Evolutionary conservation across 164 flowering plant genomes (phyloP).

Genomic region (Magnolia changhungtana): DNA sequence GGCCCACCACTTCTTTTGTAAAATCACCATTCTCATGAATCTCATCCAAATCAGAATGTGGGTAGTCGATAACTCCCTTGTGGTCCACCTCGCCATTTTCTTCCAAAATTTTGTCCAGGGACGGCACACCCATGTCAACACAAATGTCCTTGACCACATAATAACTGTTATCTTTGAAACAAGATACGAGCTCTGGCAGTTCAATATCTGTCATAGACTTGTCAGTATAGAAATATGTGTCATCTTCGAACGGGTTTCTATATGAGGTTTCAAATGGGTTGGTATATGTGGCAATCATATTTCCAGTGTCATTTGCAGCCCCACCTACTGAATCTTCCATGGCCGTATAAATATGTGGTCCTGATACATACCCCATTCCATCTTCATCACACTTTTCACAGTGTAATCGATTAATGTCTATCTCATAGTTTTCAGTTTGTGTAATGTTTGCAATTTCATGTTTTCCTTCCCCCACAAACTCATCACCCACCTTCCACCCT

Average conservation of each 20-base stretch:
- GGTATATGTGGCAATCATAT: constrained; percentile 6
- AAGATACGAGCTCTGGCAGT: constrained; percentile 36
- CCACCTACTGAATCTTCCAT: constrained; percentile 19
- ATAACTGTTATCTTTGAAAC: constrained; percentile 40
- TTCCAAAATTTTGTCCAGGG: constrained; percentile 32
- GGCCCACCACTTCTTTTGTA: constrained; percentile 15
- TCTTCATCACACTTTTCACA: constrained; percentile 17
- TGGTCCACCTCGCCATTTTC: constrained; percentile 24
- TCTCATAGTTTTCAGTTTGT: constrained; percentile 6
- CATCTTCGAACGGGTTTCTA: constrained; percentile 21
- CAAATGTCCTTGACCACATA: constrained; percentile 57
- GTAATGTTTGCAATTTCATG: constrained; percentile 13
- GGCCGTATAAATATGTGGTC: constrained; percentile 15
- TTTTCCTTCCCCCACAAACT: constrained; percentile 22
- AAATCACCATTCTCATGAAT: constrained; percentile 17
- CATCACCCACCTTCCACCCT: constrained; percentile 13
- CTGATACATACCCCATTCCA: constrained; percentile 11
- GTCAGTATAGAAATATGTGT: constrained; percentile 34
- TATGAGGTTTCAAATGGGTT: constrained; percentile 10
- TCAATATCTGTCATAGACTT: constrained; percentile 45
- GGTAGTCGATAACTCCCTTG: constrained; percentile 4
- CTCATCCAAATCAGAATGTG: constrained; percentile 22
- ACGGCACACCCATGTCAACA: constrained; percentile 54
- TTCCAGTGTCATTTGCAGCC: constrained; percentile 12
- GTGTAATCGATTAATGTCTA: constrained; percentile 12